phyloP scores from a whole-genome alignment of 345 rosid genomes.

The Carallia brachiata region DNA sequence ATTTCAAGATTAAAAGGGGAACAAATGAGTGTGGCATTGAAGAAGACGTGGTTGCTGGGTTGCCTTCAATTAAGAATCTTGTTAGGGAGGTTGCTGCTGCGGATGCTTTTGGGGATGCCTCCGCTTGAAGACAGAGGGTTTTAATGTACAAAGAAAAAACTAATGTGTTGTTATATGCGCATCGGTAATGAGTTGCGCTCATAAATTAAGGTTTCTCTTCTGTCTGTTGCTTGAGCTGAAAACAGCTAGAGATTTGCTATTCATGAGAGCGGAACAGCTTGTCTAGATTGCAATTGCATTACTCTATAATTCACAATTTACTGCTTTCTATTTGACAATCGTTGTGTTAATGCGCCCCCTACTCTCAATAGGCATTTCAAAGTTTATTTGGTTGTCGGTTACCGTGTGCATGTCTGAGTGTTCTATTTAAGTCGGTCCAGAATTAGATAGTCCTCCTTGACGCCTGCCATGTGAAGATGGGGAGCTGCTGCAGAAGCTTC shows the following conservation, averaged over 20 bases:
- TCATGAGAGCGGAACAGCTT: background rate
- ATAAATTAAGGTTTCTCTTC: background rate
- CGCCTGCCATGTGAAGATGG: too few relatives aligned
- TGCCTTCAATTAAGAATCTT: slow-evolving; percentile 78
- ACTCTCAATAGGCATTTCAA: too few relatives aligned
- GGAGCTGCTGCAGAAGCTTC: too few relatives aligned
- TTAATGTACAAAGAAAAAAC: too few relatives aligned
- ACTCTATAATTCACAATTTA: background rate
- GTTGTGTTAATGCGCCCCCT: too few relatives aligned
- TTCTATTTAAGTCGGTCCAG: too few relatives aligned
- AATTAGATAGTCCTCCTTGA: too few relatives aligned
- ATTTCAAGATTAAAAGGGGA: slow-evolving; percentile 86
- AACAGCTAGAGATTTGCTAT: slow-evolving; percentile 2
- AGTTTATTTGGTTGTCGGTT: too few relatives aligned
- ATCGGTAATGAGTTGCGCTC: slow-evolving; percentile 1
- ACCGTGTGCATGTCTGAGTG: too few relatives aligned
- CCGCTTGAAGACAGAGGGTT: slow-evolving; percentile 25
- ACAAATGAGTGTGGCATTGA: slow-evolving; percentile 90
- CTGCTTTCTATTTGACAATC: too few relatives aligned
- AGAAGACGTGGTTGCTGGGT: slow-evolving; percentile 68
- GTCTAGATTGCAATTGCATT: slow-evolving; percentile 2
- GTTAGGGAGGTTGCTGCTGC: slow-evolving; percentile 35
- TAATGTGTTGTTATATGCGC: background rate
- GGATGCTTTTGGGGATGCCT: slow-evolving; percentile 40
- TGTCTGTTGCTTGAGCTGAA: too few relatives aligned